Percentiles rank a stretch among this genome's conserved stretches.
Evolutionary conservation across 2,329 filamentous ascomycete genomes (phyloP).

Genomic region (Coleophoma crateriformis): DNA sequence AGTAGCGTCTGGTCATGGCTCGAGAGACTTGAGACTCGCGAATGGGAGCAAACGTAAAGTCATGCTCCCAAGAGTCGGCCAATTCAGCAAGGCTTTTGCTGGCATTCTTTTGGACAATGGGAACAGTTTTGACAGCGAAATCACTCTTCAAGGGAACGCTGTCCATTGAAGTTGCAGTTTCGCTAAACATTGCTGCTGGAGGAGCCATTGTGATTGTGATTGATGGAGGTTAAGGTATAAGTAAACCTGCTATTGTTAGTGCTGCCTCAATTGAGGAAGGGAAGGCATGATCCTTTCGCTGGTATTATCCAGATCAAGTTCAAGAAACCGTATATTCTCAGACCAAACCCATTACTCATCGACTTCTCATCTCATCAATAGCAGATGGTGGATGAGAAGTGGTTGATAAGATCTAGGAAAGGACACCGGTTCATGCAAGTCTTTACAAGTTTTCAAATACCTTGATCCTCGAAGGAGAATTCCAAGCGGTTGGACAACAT

Average conservation of each 20-base stretch:
- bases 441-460: constrained; percentile 33
- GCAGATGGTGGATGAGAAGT: constrained; percentile 22
- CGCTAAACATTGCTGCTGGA: constrained; percentile 61
- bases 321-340: constrained; percentile 83
- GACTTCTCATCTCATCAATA: constrained; percentile 20
- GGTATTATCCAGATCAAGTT: constrained; percentile 99
- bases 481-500: constrained; percentile 24
- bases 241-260: constrained; percentile 35
- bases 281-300: constrained; percentile 98
- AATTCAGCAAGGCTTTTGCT: constrained; percentile 50
- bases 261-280: constrained; percentile 31
- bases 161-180: constrained; percentile 22
- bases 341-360: constrained; percentile 35
- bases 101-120: constrained; percentile 34
- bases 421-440: constrained; percentile 63
- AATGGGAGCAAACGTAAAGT: constrained; percentile 78
- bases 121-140: constrained; percentile 41
- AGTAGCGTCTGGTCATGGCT: constrained; percentile 92
- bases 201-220: constrained; percentile 63
- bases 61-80: constrained; percentile 66
- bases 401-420: constrained; percentile 28
- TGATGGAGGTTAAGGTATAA: constrained; percentile 25
- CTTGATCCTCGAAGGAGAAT: constrained; percentile 28
- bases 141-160: constrained; percentile 31
- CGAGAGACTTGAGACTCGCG: constrained; percentile 89